Percentiles rank a stretch among this genome's conserved stretches.
phyloP scores from a whole-genome alignment of 176 grass and related monocot species.

The Aegilops bicornis region DNA sequence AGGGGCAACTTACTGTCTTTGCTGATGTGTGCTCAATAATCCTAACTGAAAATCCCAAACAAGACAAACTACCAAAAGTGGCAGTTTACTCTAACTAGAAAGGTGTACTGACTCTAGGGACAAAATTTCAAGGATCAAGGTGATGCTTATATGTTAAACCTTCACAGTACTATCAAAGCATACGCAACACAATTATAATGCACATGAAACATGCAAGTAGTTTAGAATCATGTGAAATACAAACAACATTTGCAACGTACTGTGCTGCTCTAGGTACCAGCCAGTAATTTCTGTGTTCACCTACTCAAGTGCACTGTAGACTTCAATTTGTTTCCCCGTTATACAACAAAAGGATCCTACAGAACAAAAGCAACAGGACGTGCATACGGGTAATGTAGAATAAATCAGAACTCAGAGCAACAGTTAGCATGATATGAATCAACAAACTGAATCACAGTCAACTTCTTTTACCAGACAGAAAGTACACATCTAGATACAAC shows the following conservation, averaged over 20 bases:
- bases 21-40: background rate
- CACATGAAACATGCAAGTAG: background rate
- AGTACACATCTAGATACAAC: constrained; percentile 36
- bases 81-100: background rate
- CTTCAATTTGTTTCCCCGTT: background rate
- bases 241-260: background rate
- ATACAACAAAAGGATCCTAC: background rate
- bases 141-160: background rate
- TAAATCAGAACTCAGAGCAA: background rate
- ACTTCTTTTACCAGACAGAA: background rate
- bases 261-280: background rate
- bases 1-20: background rate
- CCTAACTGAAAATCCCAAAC: constrained; percentile 10
- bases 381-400: constrained; percentile 12
- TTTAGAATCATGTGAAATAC: constrained; percentile 5
- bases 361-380: background rate
- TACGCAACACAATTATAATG: background rate
- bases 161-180: background rate
- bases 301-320: background rate
- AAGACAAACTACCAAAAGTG: background rate
- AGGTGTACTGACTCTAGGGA: background rate
- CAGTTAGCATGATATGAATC: background rate
- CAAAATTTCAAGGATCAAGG: constrained; percentile 19
- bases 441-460: constrained; percentile 14
- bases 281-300: background rate